Conservation (phyloP, 345 rosid genomes). For the Populus tremula region DNA sequence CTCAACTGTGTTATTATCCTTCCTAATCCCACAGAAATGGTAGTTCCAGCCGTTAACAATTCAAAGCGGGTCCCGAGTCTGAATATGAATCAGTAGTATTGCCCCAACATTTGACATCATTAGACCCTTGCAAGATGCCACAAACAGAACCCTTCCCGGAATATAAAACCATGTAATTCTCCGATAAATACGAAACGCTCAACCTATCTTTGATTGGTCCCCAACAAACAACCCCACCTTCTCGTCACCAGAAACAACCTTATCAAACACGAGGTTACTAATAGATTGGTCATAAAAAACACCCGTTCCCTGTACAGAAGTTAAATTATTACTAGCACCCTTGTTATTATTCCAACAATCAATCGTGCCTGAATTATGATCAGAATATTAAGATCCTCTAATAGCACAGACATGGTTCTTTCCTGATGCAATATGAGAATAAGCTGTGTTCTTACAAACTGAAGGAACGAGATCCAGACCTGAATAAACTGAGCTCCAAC, state of each 20-base stretch:
- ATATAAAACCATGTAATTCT: slow-evolving; percentile 46
- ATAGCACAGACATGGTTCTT: slow-evolving; percentile 79
- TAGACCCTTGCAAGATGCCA: slow-evolving; percentile 49
- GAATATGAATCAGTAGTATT: slow-evolving; percentile 32
- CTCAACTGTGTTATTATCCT: slow-evolving; percentile 71
- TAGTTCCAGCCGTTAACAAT: slow-evolving; percentile 65
- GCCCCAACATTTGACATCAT: slow-evolving; percentile 70
- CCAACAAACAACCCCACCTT: slow-evolving; percentile 73
- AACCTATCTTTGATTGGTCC: slow-evolving; percentile 59
- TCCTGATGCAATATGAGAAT: slow-evolving; percentile 81
- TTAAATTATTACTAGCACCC: slow-evolving; percentile 34
- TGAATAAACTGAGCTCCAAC: slow-evolving; percentile 53
- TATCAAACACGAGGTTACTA: slow-evolving; percentile 47
- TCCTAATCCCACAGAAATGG: slow-evolving; percentile 80
- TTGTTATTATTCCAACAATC: slow-evolving; percentile 75
- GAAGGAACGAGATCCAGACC: slow-evolving; percentile 69
- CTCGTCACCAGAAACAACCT: slow-evolving; percentile 75
- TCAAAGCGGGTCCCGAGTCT: slow-evolving; percentile 39
- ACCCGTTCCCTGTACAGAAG: slow-evolving; percentile 31
- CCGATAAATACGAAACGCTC: slow-evolving; percentile 43
- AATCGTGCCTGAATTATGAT: slow-evolving; percentile 56
- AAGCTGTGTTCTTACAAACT: slow-evolving; percentile 46
- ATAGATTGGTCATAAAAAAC: slow-evolving; percentile 45
- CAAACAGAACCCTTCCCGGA: slow-evolving; percentile 56
- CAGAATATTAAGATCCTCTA: slow-evolving; percentile 77